Conservation (phyloP, 2,329 filamentous ascomycete species). For the Fusarium sp. region DNA sequence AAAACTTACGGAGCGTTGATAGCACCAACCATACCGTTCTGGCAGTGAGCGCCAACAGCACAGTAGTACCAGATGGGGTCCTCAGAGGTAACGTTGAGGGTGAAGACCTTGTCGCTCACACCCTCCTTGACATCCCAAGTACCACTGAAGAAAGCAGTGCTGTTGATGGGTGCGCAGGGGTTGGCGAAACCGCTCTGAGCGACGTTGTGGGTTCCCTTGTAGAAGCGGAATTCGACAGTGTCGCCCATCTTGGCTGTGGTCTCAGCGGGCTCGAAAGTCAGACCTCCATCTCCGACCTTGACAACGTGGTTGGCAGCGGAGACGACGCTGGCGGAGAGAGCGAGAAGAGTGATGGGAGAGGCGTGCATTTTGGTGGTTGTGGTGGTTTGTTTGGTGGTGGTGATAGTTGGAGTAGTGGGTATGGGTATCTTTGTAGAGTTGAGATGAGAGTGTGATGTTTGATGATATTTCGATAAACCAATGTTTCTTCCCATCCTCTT, state of each 20-base stretch:
- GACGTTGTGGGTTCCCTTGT: constrained; percentile 67
- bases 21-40: constrained; percentile 69
- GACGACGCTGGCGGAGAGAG: constrained; percentile 18
- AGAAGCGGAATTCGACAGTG: constrained; percentile 59
- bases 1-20: constrained; percentile 43
- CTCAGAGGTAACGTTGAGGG: constrained; percentile 48
- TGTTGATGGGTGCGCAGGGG: constrained; percentile 67
- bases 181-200: constrained; percentile 68
- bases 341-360: constrained; percentile 24
- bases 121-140: constrained; percentile 20
- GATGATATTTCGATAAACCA: neutral
- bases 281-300: constrained; percentile 42
- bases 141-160: constrained; percentile 58
- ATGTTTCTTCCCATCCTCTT: constrained; percentile 14
- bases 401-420: neutral
- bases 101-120: constrained; percentile 37
- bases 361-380: constrained; percentile 28
- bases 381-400: neutral
- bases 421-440: constrained; percentile 7
- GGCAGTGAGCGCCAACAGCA: constrained; percentile 68
- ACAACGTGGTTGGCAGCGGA: constrained; percentile 37
- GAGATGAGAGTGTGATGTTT: constrained; percentile 1
- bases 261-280: constrained; percentile 63
- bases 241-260: constrained; percentile 63
- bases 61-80: constrained; percentile 74